phyloP scores from a whole-genome alignment of 208 protist genomes.

The Wallacemonas sp. region DNA sequence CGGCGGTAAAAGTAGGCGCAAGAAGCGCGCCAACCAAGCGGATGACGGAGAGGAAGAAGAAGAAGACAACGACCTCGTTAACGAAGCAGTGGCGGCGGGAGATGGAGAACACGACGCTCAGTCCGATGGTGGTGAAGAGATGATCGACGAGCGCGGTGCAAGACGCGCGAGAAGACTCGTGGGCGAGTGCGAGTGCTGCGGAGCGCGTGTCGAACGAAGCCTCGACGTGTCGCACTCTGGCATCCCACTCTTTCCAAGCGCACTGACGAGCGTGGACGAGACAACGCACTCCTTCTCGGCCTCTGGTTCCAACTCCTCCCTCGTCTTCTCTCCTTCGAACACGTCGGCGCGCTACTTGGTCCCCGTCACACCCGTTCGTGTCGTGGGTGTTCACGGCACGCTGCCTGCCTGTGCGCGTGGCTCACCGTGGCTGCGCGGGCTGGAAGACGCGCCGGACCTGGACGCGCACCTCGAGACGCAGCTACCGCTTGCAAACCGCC shows the following conservation, averaged over 20 bases:
- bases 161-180: no score
- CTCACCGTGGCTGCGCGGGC: constrained; percentile 51
- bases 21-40: not conserved
- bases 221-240: constrained; percentile 26
- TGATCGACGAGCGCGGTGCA: not conserved
- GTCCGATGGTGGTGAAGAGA: constrained; percentile 7
- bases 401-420: constrained; percentile 41
- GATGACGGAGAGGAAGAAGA: not conserved
- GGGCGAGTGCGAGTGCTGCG: constrained; percentile 32
- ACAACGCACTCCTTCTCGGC: no score
- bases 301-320: no score
- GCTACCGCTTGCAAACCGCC: constrained; percentile 9
- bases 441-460: constrained; percentile 21
- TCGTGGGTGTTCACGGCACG: constrained; percentile 46
- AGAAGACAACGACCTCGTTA: not conserved
- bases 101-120: constrained; percentile 10
- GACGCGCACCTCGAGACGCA: constrained; percentile 35
- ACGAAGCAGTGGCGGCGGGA: not conserved
- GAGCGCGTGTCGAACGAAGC: constrained; percentile 25
- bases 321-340: no score
- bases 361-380: constrained; percentile 42
- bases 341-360: constrained; percentile 37
- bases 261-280: no score
- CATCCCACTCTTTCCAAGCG: not conserved
- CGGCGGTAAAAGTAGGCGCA: not conserved